phyloP scores from a whole-genome alignment of 495 filamentous ascomycete species.

The Tuber brumale region DNA sequence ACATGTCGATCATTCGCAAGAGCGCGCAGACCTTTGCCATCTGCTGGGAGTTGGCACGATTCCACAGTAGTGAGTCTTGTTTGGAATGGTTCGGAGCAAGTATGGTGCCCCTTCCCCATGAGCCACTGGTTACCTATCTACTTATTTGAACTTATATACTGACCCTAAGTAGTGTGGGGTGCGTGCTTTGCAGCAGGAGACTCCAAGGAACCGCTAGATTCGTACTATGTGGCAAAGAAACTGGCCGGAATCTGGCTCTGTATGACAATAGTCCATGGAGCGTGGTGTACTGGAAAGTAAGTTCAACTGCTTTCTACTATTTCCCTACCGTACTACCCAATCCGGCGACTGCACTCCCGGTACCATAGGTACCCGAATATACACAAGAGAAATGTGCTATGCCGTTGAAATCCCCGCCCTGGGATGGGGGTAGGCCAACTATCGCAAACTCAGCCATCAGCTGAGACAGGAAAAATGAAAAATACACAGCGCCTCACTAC shows the following conservation, averaged over 20 bases:
- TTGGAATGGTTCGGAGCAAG: conserved; percentile 17
- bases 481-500: too few species aligned
- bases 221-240: background rate
- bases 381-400: too few species aligned
- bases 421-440: too few species aligned
- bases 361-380: background rate
- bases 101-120: background rate
- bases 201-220: background rate
- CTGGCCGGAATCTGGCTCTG: conserved; percentile 4
- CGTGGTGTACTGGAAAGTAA: conserved; percentile 4
- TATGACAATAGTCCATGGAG: conserved; percentile 7
- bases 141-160: background rate
- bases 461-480: too few species aligned
- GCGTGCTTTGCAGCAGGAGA: conserved; percentile 5
- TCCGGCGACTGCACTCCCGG: background rate
- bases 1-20: background rate
- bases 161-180: background rate
- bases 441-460: too few species aligned
- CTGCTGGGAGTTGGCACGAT: conserved; percentile 22
- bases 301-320: background rate
- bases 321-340: background rate
- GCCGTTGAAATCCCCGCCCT: too few species aligned
- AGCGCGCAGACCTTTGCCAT: background rate
- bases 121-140: background rate
- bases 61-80: conserved; percentile 17